Evolutionary conservation across 371 early-diverging fungal species (phyloP), one percentile per base, ranked within the genome.

Genomic region (Zopfochytrium polystomum): DNA sequence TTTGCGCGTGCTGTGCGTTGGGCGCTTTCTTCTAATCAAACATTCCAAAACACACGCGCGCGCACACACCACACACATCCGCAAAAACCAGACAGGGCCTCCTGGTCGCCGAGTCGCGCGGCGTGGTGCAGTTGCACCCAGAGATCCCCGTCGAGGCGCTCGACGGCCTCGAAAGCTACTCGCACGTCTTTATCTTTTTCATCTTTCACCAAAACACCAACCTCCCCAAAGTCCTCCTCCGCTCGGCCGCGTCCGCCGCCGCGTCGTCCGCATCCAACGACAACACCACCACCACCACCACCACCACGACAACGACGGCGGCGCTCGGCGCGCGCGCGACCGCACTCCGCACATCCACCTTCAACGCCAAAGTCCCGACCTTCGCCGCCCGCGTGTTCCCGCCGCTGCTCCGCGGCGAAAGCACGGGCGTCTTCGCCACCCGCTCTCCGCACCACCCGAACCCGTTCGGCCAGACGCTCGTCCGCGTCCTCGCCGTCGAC

Each of bases 191-290:
- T 47, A 63, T 70, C n/a, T 23, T 42, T 45, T 70, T 70, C 48
- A 26, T 70, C 2, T 70, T 70, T 45, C 71, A 70, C 52, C 60
- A 70, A 44, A 70, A 70, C 56, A 70, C 71, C 44, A 70, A 70
- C 33, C 46, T 70, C 27, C 66, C 67, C 3, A 70, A 70, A 29
- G 33, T 66, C 1, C 52, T 66, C 20, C n/a, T 54, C 11, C 26
- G 60, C 20, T 33, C 66, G 2, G 58, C 61, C 27, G 45, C 29
- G 26, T 38, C 33, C 42, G 42, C 33, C 7, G 55, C 55, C 33
- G 55, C 33, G 15, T 43, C 38, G 18, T 9, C 44, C 18, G 13
- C 38, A 42, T 15, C n/a, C 23, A 18, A 20, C 20, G n/a, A n/a
- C n/a, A n/a, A n/a, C n/a, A n/a, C n/a, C n/a, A n/a, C n/a, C n/a